phyloP scores from a whole-genome alignment of 805 yeast species.

The Tetrapisispora namnaoensis region DNA sequence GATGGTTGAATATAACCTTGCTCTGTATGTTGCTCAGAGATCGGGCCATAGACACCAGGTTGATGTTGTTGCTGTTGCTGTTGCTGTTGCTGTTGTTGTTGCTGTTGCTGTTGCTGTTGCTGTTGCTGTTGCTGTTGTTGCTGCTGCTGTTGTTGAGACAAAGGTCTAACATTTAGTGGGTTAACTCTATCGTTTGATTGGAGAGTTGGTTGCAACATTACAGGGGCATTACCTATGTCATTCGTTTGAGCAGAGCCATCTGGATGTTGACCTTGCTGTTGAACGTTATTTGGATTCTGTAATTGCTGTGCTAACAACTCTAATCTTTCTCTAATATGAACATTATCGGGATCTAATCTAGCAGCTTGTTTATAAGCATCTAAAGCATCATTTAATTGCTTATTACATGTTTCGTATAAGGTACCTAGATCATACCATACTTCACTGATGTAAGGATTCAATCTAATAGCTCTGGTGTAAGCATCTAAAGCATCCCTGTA shows the following conservation, averaged over 20 bases:
- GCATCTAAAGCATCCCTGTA: constrained; percentile 96
- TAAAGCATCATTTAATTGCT: constrained; percentile 87
- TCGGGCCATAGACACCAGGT: neutral
- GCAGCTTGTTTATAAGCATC: constrained; percentile 98
- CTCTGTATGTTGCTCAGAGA: neutral
- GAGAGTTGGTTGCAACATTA: constrained; percentile 26
- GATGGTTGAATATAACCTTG: constrained; percentile 4
- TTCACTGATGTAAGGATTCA: constrained; percentile 92
- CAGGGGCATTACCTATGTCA: constrained; percentile 12
- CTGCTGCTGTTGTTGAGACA: constrained; percentile 5
- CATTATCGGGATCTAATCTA: constrained; percentile 85
- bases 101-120: constrained; percentile 2
- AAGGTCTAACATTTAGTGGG: constrained; percentile 24
- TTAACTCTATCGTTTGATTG: constrained; percentile 23
- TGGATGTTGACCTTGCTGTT: constrained; percentile 17
- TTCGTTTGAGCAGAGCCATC: constrained; percentile 7
- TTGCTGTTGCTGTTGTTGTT: constrained; percentile 5
- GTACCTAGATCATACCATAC: constrained; percentile 99
- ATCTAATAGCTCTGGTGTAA: constrained; percentile 88
- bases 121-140: constrained; percentile 4
- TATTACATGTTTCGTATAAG: constrained; percentile 91
- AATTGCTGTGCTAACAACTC: constrained; percentile 61
- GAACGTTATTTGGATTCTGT: constrained; percentile 16
- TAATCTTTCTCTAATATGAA: constrained; percentile 87
- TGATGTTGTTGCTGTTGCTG: constrained; percentile 6